Evolutionary conservation across 495 filamentous ascomycete species (phyloP).

Genomic region (Penicillium cinerascens): DNA sequence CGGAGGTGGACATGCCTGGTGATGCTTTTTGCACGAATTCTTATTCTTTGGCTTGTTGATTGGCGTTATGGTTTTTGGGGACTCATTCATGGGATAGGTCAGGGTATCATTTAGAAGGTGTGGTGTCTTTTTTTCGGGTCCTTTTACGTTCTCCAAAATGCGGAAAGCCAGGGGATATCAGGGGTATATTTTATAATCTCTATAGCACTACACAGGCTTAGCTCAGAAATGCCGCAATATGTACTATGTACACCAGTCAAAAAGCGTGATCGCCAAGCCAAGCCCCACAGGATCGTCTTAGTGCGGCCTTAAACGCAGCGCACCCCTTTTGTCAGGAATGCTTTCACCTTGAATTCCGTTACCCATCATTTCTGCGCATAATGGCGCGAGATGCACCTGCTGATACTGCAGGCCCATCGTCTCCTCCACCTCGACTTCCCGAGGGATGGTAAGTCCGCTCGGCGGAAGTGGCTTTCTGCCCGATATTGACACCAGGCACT

Average conservation of each 20-base stretch:
- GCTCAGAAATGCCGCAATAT: neutral
- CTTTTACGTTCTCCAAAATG: neutral
- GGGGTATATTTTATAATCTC: neutral
- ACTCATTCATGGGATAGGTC: neutral
- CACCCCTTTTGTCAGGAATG: slow-evolving; percentile 1
- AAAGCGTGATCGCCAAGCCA: slow-evolving; percentile 22
- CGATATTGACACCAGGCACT: neutral
- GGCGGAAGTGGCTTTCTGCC: slow-evolving; percentile 2
- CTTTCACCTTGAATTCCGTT: neutral
- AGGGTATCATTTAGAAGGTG: neutral
- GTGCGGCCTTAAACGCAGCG: slow-evolving; percentile 2
- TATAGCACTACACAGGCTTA: neutral
- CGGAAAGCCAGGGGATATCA: neutral
- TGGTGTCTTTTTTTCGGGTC: neutral
- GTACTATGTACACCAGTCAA: neutral
- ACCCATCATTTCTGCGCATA: slow-evolving; percentile 2
- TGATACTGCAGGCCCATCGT: slow-evolving; percentile 66
- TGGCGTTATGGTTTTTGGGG: neutral
- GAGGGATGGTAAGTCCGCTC: slow-evolving; percentile 59
- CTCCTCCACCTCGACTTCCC: slow-evolving; percentile 64
- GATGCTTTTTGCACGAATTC: neutral
- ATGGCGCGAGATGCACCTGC: slow-evolving; percentile 46
- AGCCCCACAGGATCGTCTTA: slow-evolving; percentile 26
- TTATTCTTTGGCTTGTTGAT: neutral
- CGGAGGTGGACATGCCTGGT: slow-evolving; percentile 29